Base-by-base conservation (phyloP, 345 rosid species). In the Populus davidiana region DNA sequence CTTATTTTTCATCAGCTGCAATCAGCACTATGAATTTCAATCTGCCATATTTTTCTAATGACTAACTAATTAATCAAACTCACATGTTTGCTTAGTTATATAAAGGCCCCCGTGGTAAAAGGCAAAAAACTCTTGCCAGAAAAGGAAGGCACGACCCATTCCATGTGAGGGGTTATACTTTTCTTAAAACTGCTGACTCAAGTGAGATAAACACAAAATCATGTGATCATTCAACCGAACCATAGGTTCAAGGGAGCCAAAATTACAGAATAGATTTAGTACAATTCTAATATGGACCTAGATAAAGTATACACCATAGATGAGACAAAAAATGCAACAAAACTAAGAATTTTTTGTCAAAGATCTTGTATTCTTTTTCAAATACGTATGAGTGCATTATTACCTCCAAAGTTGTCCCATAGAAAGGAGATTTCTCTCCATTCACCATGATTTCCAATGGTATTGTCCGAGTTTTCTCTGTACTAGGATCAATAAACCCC, bases 401-500 rank as follows among this genome's bases (percentile, higher is more conserved):
- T 84, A 93, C 98, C 75, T 96, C 99, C 71, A 96, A 81, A 41
- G 99, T 96, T 56, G 83, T 86, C 61, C 96, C 97, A 72, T 96
- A 96, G 36, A 91, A 85, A 41, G 99, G 97, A 14, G 85, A 49
- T 77, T 91, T 96, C 88, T 96, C 87, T 71, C 98, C 96, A 3
- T 80, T 73, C 69, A 87, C 96, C 96, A 87, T 96, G 75, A 96
- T 87, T 85, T 96, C 99, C 41, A 96, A 86, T 43, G 99, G 98
- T 73, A 93, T 76, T 8, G 94, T 91, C 69, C 98, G 86, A 44
- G 84, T 83, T 86, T 96, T 93, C 88, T 90, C 98, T 0, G 99
- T 93, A 83, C 97, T 92, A 49, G 99, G 98, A 83, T 93, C 99
- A 66, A 92, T 90, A 80, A 96, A 96, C 68, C 98, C 96, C 73